Conservation (phyloP, 352 stramenopile species). For the Globisporangium uncinulatum region DNA sequence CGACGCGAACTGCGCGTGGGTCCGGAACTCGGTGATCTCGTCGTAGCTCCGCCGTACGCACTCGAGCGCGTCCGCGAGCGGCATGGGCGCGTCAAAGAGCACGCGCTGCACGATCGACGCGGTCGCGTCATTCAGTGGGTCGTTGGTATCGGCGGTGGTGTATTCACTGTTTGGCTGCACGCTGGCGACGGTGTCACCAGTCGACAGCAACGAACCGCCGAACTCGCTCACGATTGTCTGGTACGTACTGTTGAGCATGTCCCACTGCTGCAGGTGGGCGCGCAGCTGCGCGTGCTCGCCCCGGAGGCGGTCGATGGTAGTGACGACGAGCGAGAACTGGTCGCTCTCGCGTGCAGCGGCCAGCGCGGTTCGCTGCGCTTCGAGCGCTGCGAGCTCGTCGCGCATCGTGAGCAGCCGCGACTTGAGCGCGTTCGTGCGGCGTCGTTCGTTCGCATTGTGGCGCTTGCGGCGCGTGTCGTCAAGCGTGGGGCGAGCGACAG, state of each 20-base stretch:
- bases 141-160: conserved; percentile 4
- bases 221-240: conserved; percentile 49
- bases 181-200: neutral
- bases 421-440: conserved; percentile 50
- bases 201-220: neutral
- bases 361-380: conserved; percentile 23
- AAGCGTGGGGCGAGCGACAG: neutral
- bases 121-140: conserved; percentile 10
- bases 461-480: conserved; percentile 38
- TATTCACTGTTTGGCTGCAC: neutral
- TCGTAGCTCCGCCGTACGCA: conserved; percentile 52
- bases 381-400: conserved; percentile 39
- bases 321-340: conserved; percentile 27
- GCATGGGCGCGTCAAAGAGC: conserved; percentile 33
- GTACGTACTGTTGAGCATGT: conserved; percentile 55
- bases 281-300: conserved; percentile 30
- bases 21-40: conserved; percentile 55
- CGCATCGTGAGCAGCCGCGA: conserved; percentile 39
- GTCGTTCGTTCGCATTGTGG: conserved; percentile 60
- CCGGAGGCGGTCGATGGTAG: conserved; percentile 41
- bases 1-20: conserved; percentile 33
- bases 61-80: conserved; percentile 27
- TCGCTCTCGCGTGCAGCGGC: conserved; percentile 8
- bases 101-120: conserved; percentile 49
- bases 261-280: conserved; percentile 24